Conservation (phyloP, 345 rosid species). For the Sonneratia alba region DNA sequence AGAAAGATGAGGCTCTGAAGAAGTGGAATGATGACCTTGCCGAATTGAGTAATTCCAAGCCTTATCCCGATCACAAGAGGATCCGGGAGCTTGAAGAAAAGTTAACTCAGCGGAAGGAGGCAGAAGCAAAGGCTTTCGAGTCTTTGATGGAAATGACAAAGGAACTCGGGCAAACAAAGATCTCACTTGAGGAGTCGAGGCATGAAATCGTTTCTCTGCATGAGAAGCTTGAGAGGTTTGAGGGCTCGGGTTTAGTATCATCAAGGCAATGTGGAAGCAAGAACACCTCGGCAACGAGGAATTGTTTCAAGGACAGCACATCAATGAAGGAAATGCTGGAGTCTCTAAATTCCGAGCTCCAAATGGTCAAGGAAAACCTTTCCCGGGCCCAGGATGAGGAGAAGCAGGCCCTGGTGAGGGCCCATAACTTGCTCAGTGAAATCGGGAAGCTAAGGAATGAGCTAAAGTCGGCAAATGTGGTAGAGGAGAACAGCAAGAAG, state of each 20-base stretch:
- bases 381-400: slow-evolving; percentile 27
- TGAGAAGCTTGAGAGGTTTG: slow-evolving; percentile 18
- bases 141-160: slow-evolving; percentile 29
- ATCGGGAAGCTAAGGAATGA: slow-evolving; percentile 30
- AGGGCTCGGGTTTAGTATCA: slow-evolving; percentile 4
- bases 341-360: slow-evolving; percentile 30
- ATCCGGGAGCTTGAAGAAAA: slow-evolving; percentile 40
- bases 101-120: slow-evolving; percentile 26
- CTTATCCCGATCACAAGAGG: slow-evolving; percentile 16
- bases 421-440: slow-evolving; percentile 24
- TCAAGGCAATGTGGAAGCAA: slow-evolving; percentile 3
- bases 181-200: slow-evolving; percentile 39
- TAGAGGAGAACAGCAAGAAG: slow-evolving; percentile 67
- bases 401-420: slow-evolving; percentile 18
- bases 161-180: slow-evolving; percentile 39
- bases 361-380: slow-evolving; percentile 18
- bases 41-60: slow-evolving; percentile 16
- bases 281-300: slow-evolving; percentile 12
- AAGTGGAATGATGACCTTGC: slow-evolving; percentile 22
- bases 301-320: slow-evolving; percentile 12
- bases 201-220: slow-evolving; percentile 28
- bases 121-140: slow-evolving; percentile 25
- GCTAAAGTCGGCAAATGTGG: slow-evolving; percentile 38
- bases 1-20: slow-evolving; percentile 26
- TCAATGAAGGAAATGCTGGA: slow-evolving; percentile 17